A percentile compares a stretch with the other conserved stretches of the same genome.
Evolutionary conservation across 192 early-diverging fungal species (phyloP).

Genomic region (Entomortierella lignicola): DNA sequence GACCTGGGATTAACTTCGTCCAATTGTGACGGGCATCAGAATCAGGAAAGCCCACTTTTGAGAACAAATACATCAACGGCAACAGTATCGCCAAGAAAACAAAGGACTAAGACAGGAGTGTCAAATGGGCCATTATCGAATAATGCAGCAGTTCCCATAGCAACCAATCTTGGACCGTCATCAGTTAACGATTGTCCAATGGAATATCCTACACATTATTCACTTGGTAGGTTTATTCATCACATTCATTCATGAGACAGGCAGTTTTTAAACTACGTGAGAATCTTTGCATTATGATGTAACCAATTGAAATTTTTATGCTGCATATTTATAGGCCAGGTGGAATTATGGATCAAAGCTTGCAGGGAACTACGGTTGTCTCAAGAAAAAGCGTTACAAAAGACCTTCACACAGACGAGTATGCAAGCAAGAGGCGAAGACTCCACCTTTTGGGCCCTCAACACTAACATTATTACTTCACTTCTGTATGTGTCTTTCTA

Average conservation of each 20-base stretch:
- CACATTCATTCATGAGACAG: no score
- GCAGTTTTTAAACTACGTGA: no score
- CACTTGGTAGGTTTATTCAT: not conserved
- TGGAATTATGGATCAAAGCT: constrained; percentile 22
- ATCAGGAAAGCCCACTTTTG: no score
- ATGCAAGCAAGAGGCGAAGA: not conserved
- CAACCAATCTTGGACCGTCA: not conserved
- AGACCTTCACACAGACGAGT: not conserved
- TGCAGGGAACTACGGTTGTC: constrained; percentile 15
- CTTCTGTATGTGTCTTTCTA: constrained; percentile 3
- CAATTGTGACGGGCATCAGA: no score
- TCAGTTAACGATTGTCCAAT: no score
- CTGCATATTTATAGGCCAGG: constrained; percentile 6
- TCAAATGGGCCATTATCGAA: no score
- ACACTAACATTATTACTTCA: constrained; percentile 7
- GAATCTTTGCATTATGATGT: no score
- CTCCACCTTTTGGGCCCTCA: not conserved
- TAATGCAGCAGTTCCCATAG: not conserved
- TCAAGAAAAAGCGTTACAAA: constrained; percentile 11
- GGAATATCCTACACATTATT: no score
- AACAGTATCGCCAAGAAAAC: not conserved
- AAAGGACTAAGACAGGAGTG: not conserved
- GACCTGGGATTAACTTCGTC: not conserved
- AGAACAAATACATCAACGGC: not conserved
- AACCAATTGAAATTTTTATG: not conserved